Percentiles rank a stretch among this genome's conserved stretches.
phyloP scores from a whole-genome alignment of 345 rosid genomes.

The Boechera stricta region DNA sequence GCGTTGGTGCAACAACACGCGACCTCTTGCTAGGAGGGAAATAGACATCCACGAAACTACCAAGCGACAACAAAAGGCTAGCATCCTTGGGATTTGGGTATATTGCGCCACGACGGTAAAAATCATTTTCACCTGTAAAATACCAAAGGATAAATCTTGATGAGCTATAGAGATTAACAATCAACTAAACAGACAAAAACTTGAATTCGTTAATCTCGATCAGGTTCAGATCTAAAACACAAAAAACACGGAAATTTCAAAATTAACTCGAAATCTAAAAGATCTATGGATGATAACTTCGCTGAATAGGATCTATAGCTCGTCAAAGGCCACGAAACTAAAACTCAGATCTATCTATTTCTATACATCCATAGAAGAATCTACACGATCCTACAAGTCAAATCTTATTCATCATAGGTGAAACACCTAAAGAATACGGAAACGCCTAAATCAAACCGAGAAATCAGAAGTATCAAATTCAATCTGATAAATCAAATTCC shows the following conservation, averaged over 20 bases:
- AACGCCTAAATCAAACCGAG: not conserved
- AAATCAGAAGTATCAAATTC: not conserved
- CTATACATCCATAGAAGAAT: not conserved
- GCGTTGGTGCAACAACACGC: constrained; percentile 69
- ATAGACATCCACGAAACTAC: constrained; percentile 69
- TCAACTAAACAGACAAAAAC: not conserved
- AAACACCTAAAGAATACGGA: not conserved
- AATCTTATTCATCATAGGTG: not conserved
- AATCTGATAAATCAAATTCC: not conserved
- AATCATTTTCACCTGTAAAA: constrained; percentile 69
- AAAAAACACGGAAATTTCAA: not conserved
- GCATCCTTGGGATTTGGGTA: constrained; percentile 84
- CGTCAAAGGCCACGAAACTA: not conserved
- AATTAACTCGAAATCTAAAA: not conserved
- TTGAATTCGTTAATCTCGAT: not conserved
- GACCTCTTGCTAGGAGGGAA: constrained; percentile 80
- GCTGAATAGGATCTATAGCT: not conserved
- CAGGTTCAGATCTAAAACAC: not conserved
- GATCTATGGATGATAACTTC: not conserved
- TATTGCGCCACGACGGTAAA: constrained; percentile 67
- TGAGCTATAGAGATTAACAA: not conserved
- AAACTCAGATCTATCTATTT: constrained; percentile 27
- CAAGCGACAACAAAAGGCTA: constrained; percentile 66
- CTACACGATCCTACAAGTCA: not conserved
- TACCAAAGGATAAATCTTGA: not conserved